phyloP scores from a whole-genome alignment of 495 filamentous ascomycete species.

The Penicillium flavigenum region DNA sequence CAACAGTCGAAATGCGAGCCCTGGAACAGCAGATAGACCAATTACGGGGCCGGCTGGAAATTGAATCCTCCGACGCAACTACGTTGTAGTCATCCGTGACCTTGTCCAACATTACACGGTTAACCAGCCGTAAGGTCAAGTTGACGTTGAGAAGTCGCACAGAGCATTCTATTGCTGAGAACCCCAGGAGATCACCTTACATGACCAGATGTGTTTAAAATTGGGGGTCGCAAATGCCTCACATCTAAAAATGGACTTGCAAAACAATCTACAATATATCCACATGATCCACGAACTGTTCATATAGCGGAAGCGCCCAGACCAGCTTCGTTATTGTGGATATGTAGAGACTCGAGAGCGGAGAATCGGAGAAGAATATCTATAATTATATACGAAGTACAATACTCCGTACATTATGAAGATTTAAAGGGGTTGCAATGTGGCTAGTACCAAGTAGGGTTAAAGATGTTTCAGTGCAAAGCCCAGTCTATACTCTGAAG shows the following conservation, averaged over 20 bases:
- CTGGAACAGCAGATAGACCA: constrained; percentile 67
- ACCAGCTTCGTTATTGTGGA: not conserved
- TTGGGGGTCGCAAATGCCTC: not conserved
- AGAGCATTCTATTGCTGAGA: not conserved
- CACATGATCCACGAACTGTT: constrained; percentile 1
- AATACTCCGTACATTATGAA: not conserved
- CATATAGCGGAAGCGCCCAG: not conserved
- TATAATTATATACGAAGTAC: not conserved
- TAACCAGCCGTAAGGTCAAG: not conserved
- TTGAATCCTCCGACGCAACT: constrained; percentile 1
- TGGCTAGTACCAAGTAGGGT: not conserved
- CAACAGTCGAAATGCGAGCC: constrained; percentile 66
- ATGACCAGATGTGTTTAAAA: not conserved
- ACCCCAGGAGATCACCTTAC: not conserved
- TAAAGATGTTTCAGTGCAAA: not conserved
- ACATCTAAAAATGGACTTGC: not conserved
- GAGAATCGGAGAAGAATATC: not conserved
- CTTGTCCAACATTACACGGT: not conserved
- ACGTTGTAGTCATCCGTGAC: constrained; percentile 1
- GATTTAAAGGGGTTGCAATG: not conserved
- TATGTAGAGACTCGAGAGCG: not conserved
- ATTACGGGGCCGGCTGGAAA: constrained; percentile 37
- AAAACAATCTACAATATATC: not conserved
- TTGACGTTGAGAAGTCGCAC: not conserved
- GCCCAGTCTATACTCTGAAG: too few species aligned